Percentiles rank a stretch among this genome's conserved stretches.
These are phyloP conservation scores for Candida sojae DNA, from an alignment of 1,139 yeast species.

Conservation along the genomic window DNA sequence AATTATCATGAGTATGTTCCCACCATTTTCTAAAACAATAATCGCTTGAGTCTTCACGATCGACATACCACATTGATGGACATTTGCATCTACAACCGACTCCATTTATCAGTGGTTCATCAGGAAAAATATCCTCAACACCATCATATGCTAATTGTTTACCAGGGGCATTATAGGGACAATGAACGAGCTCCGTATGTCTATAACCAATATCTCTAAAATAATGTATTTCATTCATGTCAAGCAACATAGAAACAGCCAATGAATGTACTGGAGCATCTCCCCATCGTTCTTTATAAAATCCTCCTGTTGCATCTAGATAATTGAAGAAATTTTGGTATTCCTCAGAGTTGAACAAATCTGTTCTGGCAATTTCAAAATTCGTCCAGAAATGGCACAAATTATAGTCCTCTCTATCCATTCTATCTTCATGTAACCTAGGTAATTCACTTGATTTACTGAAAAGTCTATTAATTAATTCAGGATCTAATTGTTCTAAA, in stretches of 20 bases:
- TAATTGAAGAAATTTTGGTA: conserved; percentile 67
- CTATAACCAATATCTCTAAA: conserved; percentile 88
- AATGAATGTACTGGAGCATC: conserved; percentile 92
- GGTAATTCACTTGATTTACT: conserved; percentile 31
- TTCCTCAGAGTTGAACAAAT: conserved; percentile 62
- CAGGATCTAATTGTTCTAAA: conserved; percentile 21
- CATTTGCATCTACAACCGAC: conserved; percentile 88
- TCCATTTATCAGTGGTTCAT: conserved; percentile 51
- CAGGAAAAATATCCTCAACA: conserved; percentile 33
- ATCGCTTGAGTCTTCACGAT: conserved; percentile 56
- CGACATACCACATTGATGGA: conserved; percentile 49
- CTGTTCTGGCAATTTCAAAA: conserved; percentile 85
- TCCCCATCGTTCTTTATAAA: conserved; percentile 90
- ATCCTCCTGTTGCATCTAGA: conserved; percentile 75
- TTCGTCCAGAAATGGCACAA: conserved; percentile 93
- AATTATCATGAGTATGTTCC: conserved; percentile 38
- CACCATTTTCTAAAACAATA: conserved; percentile 62
- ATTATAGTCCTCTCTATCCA: conserved; percentile 70
- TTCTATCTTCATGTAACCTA: conserved; percentile 47
- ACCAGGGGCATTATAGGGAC: conserved; percentile 66
- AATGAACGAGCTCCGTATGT: conserved; percentile 78
- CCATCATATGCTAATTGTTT: conserved; percentile 50
- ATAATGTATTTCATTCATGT: conserved; percentile 73
- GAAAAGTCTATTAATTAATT: conserved; percentile 26
- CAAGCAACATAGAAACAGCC: conserved; percentile 73